These are phyloP conservation scores for Backusella westeae DNA, from an alignment of 192 early-diverging fungal species.

Conservation along the genomic window DNA sequence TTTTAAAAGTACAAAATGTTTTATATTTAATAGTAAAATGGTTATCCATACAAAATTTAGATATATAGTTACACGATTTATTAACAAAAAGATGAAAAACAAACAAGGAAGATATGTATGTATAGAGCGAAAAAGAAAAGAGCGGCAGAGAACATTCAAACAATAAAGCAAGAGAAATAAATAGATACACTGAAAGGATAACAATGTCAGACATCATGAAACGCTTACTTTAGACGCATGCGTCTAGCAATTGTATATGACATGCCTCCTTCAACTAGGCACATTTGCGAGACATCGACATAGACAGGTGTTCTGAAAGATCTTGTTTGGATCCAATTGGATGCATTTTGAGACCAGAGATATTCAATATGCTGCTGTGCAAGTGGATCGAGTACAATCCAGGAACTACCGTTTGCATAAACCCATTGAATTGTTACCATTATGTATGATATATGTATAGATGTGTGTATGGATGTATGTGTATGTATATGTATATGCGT, in stretches of 20 bases:
- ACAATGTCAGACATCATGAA: neutral
- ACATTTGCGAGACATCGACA: slow-evolving; percentile 12
- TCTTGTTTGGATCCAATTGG: slow-evolving; percentile 1
- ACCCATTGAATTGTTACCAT: neutral
- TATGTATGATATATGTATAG: neutral
- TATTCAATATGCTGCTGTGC: slow-evolving; percentile 6
- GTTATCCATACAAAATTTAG: neutral
- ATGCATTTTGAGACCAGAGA: slow-evolving; percentile 7
- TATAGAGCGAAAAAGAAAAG: neutral
- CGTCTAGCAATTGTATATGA: slow-evolving; percentile 1
- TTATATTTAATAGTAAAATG: neutral
- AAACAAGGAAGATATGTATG: neutral
- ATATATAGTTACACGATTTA: neutral
- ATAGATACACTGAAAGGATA: neutral
- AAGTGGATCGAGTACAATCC: neutral
- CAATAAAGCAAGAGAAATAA: neutral
- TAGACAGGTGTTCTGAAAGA: slow-evolving; percentile 2
- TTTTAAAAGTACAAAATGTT: neutral
- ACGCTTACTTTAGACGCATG: neutral
- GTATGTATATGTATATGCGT: neutral
- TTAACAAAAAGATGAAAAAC: neutral
- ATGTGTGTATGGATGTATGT: neutral
- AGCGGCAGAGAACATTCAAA: neutral
- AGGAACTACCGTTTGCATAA: neutral
- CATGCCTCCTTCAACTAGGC: neutral